Base-by-base conservation (phyloP, 106 monocot species). In the Vanilla planifolia region DNA sequence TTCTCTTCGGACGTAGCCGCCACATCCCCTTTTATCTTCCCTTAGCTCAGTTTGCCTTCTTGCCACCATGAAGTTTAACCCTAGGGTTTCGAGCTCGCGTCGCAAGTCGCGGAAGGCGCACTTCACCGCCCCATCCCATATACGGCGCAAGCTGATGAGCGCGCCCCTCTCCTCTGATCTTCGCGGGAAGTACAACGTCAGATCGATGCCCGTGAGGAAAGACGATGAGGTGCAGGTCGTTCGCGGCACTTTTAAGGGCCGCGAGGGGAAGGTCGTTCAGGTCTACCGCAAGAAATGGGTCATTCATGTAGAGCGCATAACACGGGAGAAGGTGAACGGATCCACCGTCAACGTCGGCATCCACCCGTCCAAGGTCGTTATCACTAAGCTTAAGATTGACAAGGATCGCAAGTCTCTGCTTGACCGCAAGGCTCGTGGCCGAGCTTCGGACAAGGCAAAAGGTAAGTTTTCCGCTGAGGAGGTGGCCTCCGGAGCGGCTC, bases 61-160 rank as follows among this genome's bases (percentile, higher is more conserved):
- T n/a, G n/a, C 24, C 26, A 33, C 34, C 34, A 81, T 81, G 80
- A 81, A 81, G 64, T 60, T 51, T 37, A 81, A 81, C 23, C 76
- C 80, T 0, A 55, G 81, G 5, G 81, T 81, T 2, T 59, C 81
- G 39, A 76, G 76, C 64, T 81, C 81, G n/a, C 71, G 81, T 4
- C 58, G 81, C 19, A 81, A 81, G 68, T 55, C 36, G 72, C 70
- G 76, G n/a, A 81, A 81, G 68, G 81, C 75, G 11, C 81, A 81
- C 68, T 81, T 81, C 67, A 68, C 76, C 6, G 81, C 81, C 25
- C 76, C 81, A 42, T 81, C 81, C 29, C 72, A 67, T 51, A 72
- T 81, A 16, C 74, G 74, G 22, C 65, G 74, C 17, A 39, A 68
- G 28, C 60, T 81, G 63, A 81, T 81, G 81, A 76, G 76, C 72